These are phyloP conservation scores for Xanthoconium stramineum DNA, from an alignment of 768 basidiomycete species.

Conservation along the genomic window DNA sequence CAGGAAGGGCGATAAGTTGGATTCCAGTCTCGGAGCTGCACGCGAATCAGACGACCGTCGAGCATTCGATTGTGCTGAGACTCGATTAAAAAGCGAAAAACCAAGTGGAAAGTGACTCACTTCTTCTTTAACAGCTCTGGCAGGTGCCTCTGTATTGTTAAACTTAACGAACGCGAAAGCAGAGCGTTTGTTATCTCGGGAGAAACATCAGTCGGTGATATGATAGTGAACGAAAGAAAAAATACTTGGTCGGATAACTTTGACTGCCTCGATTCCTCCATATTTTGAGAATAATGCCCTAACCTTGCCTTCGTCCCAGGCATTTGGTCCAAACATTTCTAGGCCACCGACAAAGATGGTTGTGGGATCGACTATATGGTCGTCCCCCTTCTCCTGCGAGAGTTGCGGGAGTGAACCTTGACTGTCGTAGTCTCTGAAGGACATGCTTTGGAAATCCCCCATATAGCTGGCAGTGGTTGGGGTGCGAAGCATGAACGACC, in stretches of 20 bases:
- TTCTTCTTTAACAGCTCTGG: constrained; percentile 64
- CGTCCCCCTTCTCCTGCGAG: constrained; percentile 25
- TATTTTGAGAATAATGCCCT: constrained; percentile 58
- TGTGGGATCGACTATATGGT: constrained; percentile 55
- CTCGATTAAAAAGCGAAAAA: not conserved
- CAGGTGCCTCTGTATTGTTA: constrained; percentile 57
- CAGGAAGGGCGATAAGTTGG: constrained; percentile 45
- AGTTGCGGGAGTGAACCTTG: constrained; percentile 19
- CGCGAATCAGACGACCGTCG: constrained; percentile 69
- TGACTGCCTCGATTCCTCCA: constrained; percentile 61
- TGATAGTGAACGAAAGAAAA: constrained; percentile 2
- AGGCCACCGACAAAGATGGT: constrained; percentile 78
- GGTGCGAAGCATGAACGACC: constrained; percentile 47
- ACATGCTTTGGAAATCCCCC: constrained; percentile 32
- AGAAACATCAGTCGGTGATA: not conserved
- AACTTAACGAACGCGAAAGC: constrained; percentile 81
- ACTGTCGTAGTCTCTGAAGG: constrained; percentile 23
- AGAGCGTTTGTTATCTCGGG: constrained; percentile 55
- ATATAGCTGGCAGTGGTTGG: constrained; percentile 40
- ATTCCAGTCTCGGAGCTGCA: constrained; percentile 70
- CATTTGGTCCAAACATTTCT: constrained; percentile 56
- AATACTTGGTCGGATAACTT: constrained; percentile 64
- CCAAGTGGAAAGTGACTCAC: constrained; percentile 32
- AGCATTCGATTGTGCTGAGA: constrained; percentile 67
- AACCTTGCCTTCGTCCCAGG: constrained; percentile 70